phyloP scores from a whole-genome alignment of 495 filamentous ascomycete species.

The Penicillium egyptiacum region DNA sequence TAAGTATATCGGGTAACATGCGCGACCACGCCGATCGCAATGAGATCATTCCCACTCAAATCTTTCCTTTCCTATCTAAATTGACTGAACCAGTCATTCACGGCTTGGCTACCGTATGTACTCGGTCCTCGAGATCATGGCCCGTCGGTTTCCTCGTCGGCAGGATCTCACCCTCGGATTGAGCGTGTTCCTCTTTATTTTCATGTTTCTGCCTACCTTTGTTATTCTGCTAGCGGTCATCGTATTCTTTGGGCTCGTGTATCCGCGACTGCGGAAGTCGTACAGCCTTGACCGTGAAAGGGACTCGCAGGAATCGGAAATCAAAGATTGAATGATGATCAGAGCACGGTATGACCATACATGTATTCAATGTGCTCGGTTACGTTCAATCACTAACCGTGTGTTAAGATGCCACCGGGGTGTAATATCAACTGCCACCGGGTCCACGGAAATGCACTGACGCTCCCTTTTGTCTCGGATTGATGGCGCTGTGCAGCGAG shows the following conservation, averaged over 20 bases:
- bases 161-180: slow-evolving; percentile 38
- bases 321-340: slow-evolving; percentile 5
- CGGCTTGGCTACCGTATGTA: slow-evolving; percentile 9
- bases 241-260: slow-evolving; percentile 37
- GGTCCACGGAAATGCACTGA: neutral
- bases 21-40: neutral
- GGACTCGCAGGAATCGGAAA: slow-evolving; percentile 5
- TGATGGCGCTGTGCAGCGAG: neutral
- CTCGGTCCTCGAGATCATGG: slow-evolving; percentile 32
- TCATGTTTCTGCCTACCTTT: slow-evolving; percentile 44
- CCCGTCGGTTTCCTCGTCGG: slow-evolving; percentile 32
- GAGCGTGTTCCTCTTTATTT: slow-evolving; percentile 40
- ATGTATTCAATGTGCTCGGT: neutral
- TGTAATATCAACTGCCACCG: neutral
- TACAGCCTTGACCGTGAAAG: slow-evolving; percentile 14
- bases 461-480: neutral
- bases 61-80: neutral
- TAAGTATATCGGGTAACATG: slow-evolving; percentile 1
- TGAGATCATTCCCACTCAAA: slow-evolving; percentile 3
- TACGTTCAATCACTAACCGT: neutral
- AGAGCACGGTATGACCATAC: slow-evolving; percentile 1
- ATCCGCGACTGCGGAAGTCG: slow-evolving; percentile 33
- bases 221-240: slow-evolving; percentile 40
- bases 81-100: neutral
- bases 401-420: neutral